Percentiles rank a stretch among this genome's conserved stretches.
These are phyloP conservation scores for Barnettozyma wickerhamii DNA, from an alignment of 805 yeast species.

Conservation along the genomic window DNA sequence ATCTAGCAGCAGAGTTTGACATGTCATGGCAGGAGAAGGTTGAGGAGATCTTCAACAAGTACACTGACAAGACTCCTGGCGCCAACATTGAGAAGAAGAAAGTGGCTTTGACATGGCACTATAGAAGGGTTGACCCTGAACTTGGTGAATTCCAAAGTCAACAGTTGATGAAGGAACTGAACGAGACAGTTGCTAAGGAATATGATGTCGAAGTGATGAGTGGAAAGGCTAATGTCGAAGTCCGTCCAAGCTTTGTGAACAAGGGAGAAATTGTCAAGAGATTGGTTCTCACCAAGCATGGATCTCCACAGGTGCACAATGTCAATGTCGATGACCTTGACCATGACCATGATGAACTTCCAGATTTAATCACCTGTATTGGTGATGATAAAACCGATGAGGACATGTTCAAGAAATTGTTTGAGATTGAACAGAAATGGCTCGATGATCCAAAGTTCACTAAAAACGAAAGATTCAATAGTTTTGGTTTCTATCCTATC, in stretches of 20 bases:
- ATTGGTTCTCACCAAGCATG: slow-evolving; percentile 63
- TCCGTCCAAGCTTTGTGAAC: slow-evolving; percentile 91
- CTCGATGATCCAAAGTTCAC: slow-evolving; percentile 33
- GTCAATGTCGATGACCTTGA: slow-evolving; percentile 29
- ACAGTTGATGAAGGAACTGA: slow-evolving; percentile 61
- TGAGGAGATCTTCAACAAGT: slow-evolving; percentile 62
- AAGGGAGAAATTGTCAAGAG: slow-evolving; percentile 94
- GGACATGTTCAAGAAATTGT: slow-evolving; percentile 87
- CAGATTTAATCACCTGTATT: slow-evolving; percentile 83
- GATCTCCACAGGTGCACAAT: slow-evolving; percentile 38
- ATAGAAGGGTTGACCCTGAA: slow-evolving; percentile 90
- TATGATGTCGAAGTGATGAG: slow-evolving; percentile 93
- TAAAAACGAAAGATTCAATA: slow-evolving; percentile 41
- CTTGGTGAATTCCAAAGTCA: slow-evolving; percentile 84
- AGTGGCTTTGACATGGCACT: slow-evolving; percentile 98
- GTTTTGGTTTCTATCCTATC: slow-evolving; percentile 72
- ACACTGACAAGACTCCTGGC: slow-evolving; percentile 89
- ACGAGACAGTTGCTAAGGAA: slow-evolving; percentile 50
- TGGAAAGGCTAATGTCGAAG: slow-evolving; percentile 96
- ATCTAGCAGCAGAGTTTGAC: slow-evolving; percentile 75
- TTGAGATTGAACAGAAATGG: slow-evolving; percentile 57
- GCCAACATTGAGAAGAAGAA: slow-evolving; percentile 80
- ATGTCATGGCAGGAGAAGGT: slow-evolving; percentile 95
- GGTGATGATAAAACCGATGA: slow-evolving; percentile 98
- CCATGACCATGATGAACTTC: slow-evolving; percentile 42